Evolutionary conservation across 768 basidiomycete species (phyloP).

Genomic region (Russula griseocarnosa): DNA sequence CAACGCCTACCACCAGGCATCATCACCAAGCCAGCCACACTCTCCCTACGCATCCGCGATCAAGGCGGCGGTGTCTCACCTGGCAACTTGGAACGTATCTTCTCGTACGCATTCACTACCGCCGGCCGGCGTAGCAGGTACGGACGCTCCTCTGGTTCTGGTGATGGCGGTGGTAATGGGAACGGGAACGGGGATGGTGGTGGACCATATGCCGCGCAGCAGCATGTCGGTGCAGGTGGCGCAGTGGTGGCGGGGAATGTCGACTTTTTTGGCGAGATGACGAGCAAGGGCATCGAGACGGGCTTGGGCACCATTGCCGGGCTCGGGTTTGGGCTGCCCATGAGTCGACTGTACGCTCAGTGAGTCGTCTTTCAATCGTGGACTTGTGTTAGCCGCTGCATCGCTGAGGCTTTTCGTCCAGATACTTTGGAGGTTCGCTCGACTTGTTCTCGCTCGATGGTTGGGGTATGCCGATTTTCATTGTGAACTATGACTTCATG

Average conservation of each 20-base stretch:
- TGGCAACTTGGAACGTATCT: conserved; percentile 70
- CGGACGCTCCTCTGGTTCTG: too few species aligned
- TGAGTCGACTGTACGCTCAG: conserved; percentile 72
- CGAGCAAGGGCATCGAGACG: conserved; percentile 69
- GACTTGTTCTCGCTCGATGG: conserved; percentile 79
- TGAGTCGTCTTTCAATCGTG: conserved; percentile 32
- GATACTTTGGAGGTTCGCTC: conserved; percentile 84
- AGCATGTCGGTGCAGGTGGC: conserved; percentile 68
- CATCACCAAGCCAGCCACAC: conserved; percentile 41
- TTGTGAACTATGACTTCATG: neutral
- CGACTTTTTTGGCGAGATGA: conserved; percentile 72
- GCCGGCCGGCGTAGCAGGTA: conserved; percentile 63
- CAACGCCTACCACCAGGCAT: conserved; percentile 26
- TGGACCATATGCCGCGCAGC: conserved; percentile 76
- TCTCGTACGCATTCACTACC: conserved; percentile 90
- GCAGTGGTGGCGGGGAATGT: conserved; percentile 53
- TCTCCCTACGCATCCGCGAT: conserved; percentile 78
- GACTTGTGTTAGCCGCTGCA: neutral
- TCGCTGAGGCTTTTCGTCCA: conserved; percentile 32
- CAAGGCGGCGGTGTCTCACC: conserved; percentile 82
- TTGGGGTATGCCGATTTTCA: conserved; percentile 54
- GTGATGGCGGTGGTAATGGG: too few species aligned
- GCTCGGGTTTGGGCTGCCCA: conserved; percentile 80
- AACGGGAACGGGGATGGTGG: conserved; percentile 38
- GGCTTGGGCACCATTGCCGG: conserved; percentile 90